Conservation (phyloP, 768 basidiomycete species). For the Boletus patriciae region DNA sequence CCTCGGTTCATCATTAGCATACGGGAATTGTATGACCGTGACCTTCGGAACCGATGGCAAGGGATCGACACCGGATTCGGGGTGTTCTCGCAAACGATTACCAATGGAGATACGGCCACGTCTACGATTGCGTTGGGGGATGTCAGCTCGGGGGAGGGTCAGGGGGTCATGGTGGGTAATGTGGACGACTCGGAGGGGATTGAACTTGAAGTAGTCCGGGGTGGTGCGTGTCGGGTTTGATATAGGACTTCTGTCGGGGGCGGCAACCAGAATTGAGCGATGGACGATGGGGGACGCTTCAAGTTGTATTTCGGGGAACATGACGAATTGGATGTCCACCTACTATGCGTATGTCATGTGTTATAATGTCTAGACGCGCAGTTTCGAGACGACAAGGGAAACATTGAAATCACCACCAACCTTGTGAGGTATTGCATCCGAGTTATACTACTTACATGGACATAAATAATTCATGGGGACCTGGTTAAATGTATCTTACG, state of each 20-base stretch:
- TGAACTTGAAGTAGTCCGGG: background rate
- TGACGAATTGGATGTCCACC: background rate
- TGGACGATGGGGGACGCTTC: background rate
- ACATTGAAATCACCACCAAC: no score
- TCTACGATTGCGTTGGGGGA: background rate
- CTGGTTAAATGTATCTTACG: no score
- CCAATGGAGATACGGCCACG: background rate
- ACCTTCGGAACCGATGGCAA: background rate
- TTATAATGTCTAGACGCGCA: no score
- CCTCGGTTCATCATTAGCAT: constrained; percentile 19
- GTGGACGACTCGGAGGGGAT: background rate
- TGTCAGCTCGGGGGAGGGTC: background rate
- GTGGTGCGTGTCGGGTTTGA: background rate
- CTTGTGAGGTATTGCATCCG: no score
- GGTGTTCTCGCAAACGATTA: background rate
- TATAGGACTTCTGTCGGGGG: no score
- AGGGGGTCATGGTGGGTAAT: background rate
- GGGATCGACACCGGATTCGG: constrained; percentile 17
- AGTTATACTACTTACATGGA: no score
- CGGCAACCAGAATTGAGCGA: background rate
- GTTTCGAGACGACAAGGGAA: no score
- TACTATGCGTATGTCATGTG: background rate
- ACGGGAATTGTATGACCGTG: constrained; percentile 4
- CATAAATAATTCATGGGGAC: no score
- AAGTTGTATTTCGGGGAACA: background rate